Base-by-base conservation (phyloP, 257 asterid genomes). In the Scutellaria barbata region DNA sequence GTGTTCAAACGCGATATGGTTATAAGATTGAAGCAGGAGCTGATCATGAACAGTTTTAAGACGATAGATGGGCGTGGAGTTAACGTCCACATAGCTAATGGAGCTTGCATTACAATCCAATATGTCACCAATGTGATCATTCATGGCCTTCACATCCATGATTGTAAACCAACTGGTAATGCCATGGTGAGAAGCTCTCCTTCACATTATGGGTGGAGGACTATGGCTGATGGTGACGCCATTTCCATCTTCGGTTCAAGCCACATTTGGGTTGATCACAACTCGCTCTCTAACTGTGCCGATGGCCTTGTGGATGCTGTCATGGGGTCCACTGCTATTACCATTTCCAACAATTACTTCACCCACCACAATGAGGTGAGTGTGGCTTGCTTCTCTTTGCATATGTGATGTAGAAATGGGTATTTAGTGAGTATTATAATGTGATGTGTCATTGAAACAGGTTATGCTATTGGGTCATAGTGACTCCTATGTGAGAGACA, bases 271-370 rank as follows among this genome's bases (percentile, higher is more conserved):
- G 81, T 92, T 4, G 98, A 92, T 73, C 98, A 92, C 64, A 90
- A 90, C 62, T 92, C 98, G 3, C 91, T 92, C 22, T 88, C 96
- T 35, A 85, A 88, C 56, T 92, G 98, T 18, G 96, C 96, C 12
- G 98, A 92, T 71, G 98, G 98, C 17, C 96, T 92, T 62, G 92
- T 92, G 17, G 98, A 92, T 74, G 98, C 98, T 71, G 89, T 92
- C 41, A 92, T 92, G 96, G 98, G 98, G 8, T 92, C 98, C 70
- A 92, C 95, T 17, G 92, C 96, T 5, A 83, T 92, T 51, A 90
- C 98, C 76, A 88, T 92, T 75, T 92, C 98, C 3, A 92, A 92
- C 83, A 90, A 90, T 63, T 82, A 87, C 72, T 88, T 92, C 62
- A 85, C 98, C 51, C 97, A 92, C 80, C 98, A 92, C 54, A 90